phyloP scores from a whole-genome alignment of 106 monocot genomes.

The Gastrodia elata region DNA sequence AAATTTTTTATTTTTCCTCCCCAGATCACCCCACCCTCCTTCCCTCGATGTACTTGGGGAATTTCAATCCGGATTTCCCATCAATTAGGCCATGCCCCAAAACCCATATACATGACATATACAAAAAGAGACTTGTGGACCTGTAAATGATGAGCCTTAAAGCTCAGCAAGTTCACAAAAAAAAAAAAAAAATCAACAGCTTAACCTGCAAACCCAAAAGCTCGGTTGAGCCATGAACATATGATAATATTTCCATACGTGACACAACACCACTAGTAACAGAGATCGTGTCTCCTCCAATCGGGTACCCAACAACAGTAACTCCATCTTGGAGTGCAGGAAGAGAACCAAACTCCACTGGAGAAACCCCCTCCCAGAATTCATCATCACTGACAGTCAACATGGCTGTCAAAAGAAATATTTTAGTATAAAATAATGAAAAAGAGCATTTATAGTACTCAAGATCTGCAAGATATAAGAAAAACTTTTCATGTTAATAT shows the following conservation, averaged over 20 bases:
- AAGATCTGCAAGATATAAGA: background rate
- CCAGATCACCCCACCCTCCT: no score
- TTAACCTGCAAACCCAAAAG: constrained; percentile 90
- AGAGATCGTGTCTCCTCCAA: constrained; percentile 98
- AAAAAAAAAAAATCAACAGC: background rate
- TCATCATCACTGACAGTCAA: constrained; percentile 90
- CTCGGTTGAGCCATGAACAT: constrained; percentile 98
- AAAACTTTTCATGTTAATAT: background rate
- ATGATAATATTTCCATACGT: constrained; percentile 95
- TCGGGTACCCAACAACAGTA: constrained; percentile 96
- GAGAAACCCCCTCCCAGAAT: constrained; percentile 88
- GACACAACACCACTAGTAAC: constrained; percentile 99
- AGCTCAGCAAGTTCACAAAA: background rate
- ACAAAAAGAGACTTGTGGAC: background rate
- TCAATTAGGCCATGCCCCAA: no score
- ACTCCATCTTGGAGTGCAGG: constrained; percentile 99
- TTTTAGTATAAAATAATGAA: constrained; percentile 1
- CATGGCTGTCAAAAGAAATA: constrained; percentile 43
- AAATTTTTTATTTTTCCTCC: no score
- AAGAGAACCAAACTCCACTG: constrained; percentile 83
- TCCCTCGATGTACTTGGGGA: no score
- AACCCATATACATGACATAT: no score
- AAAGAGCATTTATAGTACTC: background rate
- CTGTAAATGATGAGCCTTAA: background rate
- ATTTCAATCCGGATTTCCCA: no score